Evolutionary conservation across 2,329 filamentous ascomycete species (phyloP).

Genomic region (Aspergillus fumigatus): DNA sequence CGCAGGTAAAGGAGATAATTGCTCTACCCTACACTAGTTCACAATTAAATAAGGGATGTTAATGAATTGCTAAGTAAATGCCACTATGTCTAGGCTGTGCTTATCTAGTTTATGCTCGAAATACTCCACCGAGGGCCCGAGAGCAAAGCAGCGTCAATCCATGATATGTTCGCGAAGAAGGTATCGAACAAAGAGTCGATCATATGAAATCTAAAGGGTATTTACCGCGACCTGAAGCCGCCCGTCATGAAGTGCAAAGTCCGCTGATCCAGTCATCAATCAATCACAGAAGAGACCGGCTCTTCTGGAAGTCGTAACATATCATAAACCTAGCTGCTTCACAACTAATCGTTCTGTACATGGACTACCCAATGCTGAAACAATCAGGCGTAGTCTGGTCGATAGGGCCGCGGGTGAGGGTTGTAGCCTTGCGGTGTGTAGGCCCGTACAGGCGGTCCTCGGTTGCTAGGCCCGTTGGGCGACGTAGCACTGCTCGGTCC

Average conservation of each 20-base stretch:
- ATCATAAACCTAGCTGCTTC: slow-evolving; percentile 6
- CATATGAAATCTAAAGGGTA: slow-evolving; percentile 2
- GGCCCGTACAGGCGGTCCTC: slow-evolving; percentile 15
- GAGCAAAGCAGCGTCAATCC: slow-evolving; percentile 1
- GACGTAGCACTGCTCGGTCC: slow-evolving; percentile 19
- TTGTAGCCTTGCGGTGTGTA: slow-evolving; percentile 18
- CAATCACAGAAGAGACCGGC: slow-evolving; percentile 24
- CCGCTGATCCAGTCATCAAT: slow-evolving; percentile 20
- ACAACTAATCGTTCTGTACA: background rate
- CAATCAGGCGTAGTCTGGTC: slow-evolving; percentile 7
- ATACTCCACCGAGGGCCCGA: background rate
- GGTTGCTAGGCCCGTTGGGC: slow-evolving; percentile 18
- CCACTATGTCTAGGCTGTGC: background rate
- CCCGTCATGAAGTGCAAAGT: slow-evolving; percentile 5
- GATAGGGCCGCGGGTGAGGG: slow-evolving; percentile 6
- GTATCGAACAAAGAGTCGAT: background rate
- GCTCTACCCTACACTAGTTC: too few relatives aligned
- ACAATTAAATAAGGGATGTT: too few relatives aligned
- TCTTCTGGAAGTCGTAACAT: slow-evolving; percentile 20
- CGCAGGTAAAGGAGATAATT: too few relatives aligned
- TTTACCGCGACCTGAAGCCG: slow-evolving; percentile 2
- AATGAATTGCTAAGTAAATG: background rate
- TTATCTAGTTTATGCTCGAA: background rate
- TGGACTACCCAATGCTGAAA: background rate
- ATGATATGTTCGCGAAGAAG: slow-evolving; percentile 1